Base-by-base conservation (phyloP, 2,329 filamentous ascomycete genomes). In the Colletotrichum salicis region DNA sequence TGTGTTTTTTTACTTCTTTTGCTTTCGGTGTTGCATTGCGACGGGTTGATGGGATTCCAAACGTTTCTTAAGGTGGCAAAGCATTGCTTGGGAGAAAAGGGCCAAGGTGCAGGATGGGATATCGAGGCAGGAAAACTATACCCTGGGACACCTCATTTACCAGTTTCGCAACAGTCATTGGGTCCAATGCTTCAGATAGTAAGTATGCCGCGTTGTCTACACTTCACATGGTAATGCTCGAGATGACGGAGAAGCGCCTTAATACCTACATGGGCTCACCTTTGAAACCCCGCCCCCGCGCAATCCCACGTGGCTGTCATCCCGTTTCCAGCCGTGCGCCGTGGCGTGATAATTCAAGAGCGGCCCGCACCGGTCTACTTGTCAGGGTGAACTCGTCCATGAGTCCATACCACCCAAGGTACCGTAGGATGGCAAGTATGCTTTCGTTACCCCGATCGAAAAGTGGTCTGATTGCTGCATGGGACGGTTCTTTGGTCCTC, bases 91-190 rank as follows among this genome's bases (percentile, higher is more conserved):
- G 63, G 62, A 48, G 35, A 57, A 13, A 22, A 63, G 52, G 45
- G 64, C 41, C 45, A 52, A 55, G 45, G 60, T 63, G 65, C 70
- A 64, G 35, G 35, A 64, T 48, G 59, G 60, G 37, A 70, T 69
- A 37, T 69, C 64, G 54, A 56, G 65, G 65, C 55, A 64, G 27
- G 59, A 70, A 37, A 70, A 41, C 51, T 69, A 72, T 72, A 72
- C 66, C 66, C 70, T 70, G 59, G 60, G 55, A 56, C 69, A 41
- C 59, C 65, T 62, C 59, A 45, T 67, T 55, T 71, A 54, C 64
- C 64, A 54, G 33, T 59, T 58, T 68, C 54, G 64, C 64, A 55
- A 22, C n/a, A 51, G 55, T 60, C 48, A 51, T 60, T 58, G 22
- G 59, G 54, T 55, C 35, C 60, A 37, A 56, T 54, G 27, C 52